Percentiles rank a stretch among this genome's conserved stretches.
Evolutionary conservation across 768 basidiomycete genomes (phyloP).

Genomic region (Calocybe indica): DNA sequence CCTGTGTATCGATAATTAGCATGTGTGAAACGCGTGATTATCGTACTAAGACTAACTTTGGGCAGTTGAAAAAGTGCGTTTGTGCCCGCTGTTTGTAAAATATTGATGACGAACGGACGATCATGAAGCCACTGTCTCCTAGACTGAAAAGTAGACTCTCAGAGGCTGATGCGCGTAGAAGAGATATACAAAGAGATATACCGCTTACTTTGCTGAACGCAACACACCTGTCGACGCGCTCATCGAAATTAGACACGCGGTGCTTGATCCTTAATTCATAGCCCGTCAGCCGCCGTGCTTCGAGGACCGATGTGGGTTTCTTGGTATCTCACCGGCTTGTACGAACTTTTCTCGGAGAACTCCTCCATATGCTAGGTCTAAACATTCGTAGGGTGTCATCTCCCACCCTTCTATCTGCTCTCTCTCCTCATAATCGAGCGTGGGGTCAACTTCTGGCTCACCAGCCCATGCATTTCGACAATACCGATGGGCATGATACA

Average conservation of each 20-base stretch:
- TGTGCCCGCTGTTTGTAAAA: constrained; percentile 46
- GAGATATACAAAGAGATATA: not conserved
- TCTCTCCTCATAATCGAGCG: constrained; percentile 62
- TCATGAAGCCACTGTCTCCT: constrained; percentile 74
- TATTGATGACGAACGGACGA: constrained; percentile 63
- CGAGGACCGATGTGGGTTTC: too few relatives aligned
- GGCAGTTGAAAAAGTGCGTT: constrained; percentile 54
- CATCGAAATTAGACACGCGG: constrained; percentile 69
- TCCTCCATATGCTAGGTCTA: constrained; percentile 66
- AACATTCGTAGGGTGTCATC: constrained; percentile 62
- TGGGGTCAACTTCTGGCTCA: constrained; percentile 79
- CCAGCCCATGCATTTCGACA: constrained; percentile 73
- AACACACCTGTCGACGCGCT: constrained; percentile 72
- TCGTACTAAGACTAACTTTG: constrained; percentile 42
- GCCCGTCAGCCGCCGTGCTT: too few relatives aligned
- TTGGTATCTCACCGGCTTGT: constrained; percentile 51
- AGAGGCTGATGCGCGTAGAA: constrained; percentile 1
- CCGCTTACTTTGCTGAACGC: constrained; percentile 69
- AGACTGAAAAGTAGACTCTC: constrained; percentile 34
- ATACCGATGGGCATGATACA: constrained; percentile 80
- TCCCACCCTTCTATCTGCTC: constrained; percentile 74
- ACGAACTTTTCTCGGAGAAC: constrained; percentile 65
- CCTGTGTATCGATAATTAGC: constrained; percentile 25
- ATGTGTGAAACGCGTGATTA: constrained; percentile 8
- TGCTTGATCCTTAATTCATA: constrained; percentile 64